Conservation (phyloP, 2,329 filamentous ascomycete genomes). For the Thielaviopsis euricoi region DNA sequence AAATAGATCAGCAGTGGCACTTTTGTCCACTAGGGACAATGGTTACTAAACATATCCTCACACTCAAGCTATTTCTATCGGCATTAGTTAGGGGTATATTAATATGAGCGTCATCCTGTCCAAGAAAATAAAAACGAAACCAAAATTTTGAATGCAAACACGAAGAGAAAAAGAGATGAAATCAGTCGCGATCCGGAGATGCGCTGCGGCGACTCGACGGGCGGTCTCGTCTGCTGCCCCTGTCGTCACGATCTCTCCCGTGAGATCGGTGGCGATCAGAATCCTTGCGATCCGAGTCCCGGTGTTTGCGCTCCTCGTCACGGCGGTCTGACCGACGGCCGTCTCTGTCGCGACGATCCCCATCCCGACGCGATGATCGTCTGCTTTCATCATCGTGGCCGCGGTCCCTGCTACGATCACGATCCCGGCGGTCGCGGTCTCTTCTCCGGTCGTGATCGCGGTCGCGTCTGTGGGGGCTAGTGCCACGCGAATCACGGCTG, state of each 20-base stretch:
- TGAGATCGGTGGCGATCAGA: not conserved
- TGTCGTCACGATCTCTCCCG: not conserved
- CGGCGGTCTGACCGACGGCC: not conserved
- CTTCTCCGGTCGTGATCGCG: conserved; percentile 2
- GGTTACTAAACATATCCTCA: not conserved
- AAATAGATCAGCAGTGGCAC: not conserved
- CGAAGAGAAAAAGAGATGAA: not conserved
- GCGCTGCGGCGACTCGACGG: not conserved
- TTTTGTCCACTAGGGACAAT: not conserved
- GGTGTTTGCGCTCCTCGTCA: not conserved
- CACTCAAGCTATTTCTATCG: not conserved
- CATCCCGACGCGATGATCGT: not conserved
- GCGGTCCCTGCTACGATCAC: conserved; percentile 1
- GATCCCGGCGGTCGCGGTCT: not conserved
- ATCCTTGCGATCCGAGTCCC: not conserved
- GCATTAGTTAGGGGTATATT: not conserved
- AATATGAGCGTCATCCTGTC: not conserved
- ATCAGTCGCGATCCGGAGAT: not conserved
- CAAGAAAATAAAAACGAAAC: not conserved
- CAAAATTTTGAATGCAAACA: not conserved
- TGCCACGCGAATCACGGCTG: conserved; percentile 5
- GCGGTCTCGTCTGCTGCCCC: not conserved
- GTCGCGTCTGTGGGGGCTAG: conserved; percentile 1
- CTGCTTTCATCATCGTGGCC: not conserved
- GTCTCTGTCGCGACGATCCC: not conserved